Conservation (phyloP, 2,329 filamentous ascomycete genomes). For the Diplocarpon mali region DNA sequence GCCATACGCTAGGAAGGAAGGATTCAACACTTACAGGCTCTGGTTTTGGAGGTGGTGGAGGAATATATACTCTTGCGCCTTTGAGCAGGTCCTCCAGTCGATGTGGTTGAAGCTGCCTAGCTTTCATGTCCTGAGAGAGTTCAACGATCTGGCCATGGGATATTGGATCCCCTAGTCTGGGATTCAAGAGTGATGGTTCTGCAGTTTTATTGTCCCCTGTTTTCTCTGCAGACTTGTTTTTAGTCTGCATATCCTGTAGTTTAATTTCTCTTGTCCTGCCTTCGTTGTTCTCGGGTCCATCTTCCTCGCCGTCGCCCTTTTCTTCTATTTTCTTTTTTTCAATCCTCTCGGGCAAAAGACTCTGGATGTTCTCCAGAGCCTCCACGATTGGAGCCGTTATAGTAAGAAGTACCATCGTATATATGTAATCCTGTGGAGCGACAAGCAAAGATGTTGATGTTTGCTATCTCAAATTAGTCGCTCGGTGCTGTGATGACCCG, state of each 20-base stretch:
- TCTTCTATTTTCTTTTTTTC: background rate
- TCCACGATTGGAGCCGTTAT: slow-evolving; percentile 60
- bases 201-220: background rate
- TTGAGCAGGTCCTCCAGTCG: slow-evolving; percentile 61
- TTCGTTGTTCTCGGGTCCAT: background rate
- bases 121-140: slow-evolving; percentile 44
- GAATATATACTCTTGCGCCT: slow-evolving; percentile 60
- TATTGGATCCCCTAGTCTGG: slow-evolving; percentile 51
- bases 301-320: background rate
- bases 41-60: slow-evolving; percentile 70
- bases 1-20: no score
- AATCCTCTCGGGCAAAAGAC: background rate
- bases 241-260: background rate
- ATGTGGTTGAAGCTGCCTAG: slow-evolving; percentile 26
- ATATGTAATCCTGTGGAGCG: slow-evolving; percentile 6
- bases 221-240: background rate
- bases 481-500: slow-evolving; percentile 12
- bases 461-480: slow-evolving; percentile 12
- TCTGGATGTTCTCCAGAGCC: slow-evolving; percentile 37
- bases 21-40: slow-evolving; percentile 49
- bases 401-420: slow-evolving; percentile 63
- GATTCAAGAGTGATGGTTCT: slow-evolving; percentile 37
- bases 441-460: slow-evolving; percentile 1
- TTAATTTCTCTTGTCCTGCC: background rate
- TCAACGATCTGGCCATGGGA: slow-evolving; percentile 58